Evolutionary conservation across 1,139 yeast genomes (phyloP).

Genomic region (Debaryomyces subglobosus): DNA sequence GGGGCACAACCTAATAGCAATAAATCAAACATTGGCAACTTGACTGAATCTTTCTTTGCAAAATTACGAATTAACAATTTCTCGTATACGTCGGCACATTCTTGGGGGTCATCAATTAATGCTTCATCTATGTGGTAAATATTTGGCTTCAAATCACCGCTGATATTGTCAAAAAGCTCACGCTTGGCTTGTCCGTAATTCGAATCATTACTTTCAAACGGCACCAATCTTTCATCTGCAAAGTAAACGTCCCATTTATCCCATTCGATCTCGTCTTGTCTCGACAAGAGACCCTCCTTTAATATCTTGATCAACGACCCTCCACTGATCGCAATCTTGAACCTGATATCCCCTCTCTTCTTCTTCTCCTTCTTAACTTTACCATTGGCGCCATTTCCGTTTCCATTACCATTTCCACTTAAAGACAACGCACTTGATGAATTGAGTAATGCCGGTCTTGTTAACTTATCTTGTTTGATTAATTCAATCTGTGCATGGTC

Average conservation of each 20-base stretch:
- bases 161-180: slow-evolving; percentile 72
- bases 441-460: slow-evolving; percentile 15
- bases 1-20: slow-evolving; percentile 96
- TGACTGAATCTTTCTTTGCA: slow-evolving; percentile 96
- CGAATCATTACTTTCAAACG: slow-evolving; percentile 79
- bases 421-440: slow-evolving; percentile 15
- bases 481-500: slow-evolving; percentile 37
- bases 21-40: slow-evolving; percentile 91
- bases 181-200: slow-evolving; percentile 89
- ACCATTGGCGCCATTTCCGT: slow-evolving; percentile 7
- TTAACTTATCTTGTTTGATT: slow-evolving; percentile 23
- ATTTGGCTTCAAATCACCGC: slow-evolving; percentile 59
- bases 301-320: slow-evolving; percentile 88
- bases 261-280: slow-evolving; percentile 80
- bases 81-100: slow-evolving; percentile 92
- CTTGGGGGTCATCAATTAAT: slow-evolving; percentile 82
- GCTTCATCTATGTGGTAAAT: slow-evolving; percentile 83
- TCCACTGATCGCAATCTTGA: slow-evolving; percentile 89
- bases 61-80: slow-evolving; percentile 82
- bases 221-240: slow-evolving; percentile 95
- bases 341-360: slow-evolving; percentile 61
- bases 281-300: slow-evolving; percentile 76
- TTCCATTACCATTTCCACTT: slow-evolving; percentile 10
- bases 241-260: slow-evolving; percentile 94
- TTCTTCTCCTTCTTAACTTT: slow-evolving; percentile 32